Conservation (phyloP, 2,329 filamentous ascomycete genomes). For the Lasiodiplodia sp. region DNA sequence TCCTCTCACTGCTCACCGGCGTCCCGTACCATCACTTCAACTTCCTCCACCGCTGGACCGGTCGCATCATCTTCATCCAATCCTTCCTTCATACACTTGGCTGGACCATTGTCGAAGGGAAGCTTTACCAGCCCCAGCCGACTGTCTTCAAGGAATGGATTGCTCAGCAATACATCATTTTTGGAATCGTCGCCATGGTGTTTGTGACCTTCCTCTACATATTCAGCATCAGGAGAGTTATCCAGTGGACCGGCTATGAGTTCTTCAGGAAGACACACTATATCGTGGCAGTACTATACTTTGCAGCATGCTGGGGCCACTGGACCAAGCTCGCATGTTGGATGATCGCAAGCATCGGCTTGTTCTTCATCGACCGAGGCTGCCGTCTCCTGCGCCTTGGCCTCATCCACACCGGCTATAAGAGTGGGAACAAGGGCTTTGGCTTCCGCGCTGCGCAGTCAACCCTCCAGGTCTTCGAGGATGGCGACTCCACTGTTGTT, state of each 20-base stretch:
- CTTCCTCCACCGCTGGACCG: constrained; percentile 79
- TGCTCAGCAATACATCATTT: constrained; percentile 72
- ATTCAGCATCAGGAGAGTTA: constrained; percentile 66
- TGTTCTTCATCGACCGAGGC: constrained; percentile 71
- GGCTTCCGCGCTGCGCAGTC: constrained; percentile 65
- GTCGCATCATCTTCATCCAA: constrained; percentile 75
- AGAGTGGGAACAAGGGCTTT: constrained; percentile 51
- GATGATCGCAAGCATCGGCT: constrained; percentile 69
- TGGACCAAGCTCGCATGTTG: constrained; percentile 74
- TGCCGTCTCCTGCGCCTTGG: constrained; percentile 65
- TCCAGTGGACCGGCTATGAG: constrained; percentile 75
- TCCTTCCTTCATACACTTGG: constrained; percentile 72
- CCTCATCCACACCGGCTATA: constrained; percentile 67
- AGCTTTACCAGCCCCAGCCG: constrained; percentile 76
- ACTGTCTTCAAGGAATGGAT: constrained; percentile 64
- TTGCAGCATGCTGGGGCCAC: constrained; percentile 78
- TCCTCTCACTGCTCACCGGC: constrained; percentile 74
- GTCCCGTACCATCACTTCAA: constrained; percentile 80
- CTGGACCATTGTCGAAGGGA: constrained; percentile 72
- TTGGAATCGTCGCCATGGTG: constrained; percentile 73
- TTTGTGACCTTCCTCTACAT: constrained; percentile 68
- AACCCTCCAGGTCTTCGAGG: constrained; percentile 57
- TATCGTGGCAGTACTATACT: constrained; percentile 74
- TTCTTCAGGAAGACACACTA: constrained; percentile 80
- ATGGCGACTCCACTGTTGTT: constrained; percentile 62